Evolutionary conservation across 306 rosid genomes (phyloP).

Genomic region (Mucuna pruriens): DNA sequence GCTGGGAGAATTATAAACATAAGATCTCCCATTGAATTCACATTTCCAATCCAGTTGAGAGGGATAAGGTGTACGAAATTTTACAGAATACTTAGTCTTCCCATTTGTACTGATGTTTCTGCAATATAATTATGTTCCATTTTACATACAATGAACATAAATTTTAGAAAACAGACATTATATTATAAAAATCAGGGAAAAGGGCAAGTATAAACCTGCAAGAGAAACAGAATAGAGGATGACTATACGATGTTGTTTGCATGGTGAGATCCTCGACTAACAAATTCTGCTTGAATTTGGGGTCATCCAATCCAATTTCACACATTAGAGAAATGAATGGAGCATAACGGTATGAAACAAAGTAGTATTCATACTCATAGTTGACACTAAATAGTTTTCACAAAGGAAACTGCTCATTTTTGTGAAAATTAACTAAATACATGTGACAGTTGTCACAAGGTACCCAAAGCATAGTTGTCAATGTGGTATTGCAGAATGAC

Average conservation of each 20-base stretch:
- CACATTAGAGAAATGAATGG: not conserved
- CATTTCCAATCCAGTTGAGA: constrained; percentile 41
- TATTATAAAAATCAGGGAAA: not conserved
- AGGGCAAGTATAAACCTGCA: constrained; percentile 47
- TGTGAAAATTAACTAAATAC: not conserved
- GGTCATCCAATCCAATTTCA: constrained; percentile 33
- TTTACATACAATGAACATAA: constrained; percentile 28
- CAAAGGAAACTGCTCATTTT: not conserved
- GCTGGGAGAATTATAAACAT: constrained; percentile 13
- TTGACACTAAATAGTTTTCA: not conserved
- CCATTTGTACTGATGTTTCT: constrained; percentile 51
- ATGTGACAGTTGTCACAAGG: not conserved
- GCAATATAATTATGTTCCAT: constrained; percentile 34
- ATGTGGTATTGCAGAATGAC: too few relatives aligned
- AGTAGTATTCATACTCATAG: not conserved
- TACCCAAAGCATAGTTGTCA: too few relatives aligned
- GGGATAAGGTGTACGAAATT: constrained; percentile 42
- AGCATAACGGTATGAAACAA: not conserved
- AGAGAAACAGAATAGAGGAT: constrained; percentile 49
- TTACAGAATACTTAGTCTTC: constrained; percentile 38
- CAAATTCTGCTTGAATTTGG: constrained; percentile 33
- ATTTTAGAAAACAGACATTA: not conserved
- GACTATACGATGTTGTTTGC: constrained; percentile 48
- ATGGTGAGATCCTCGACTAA: constrained; percentile 42
- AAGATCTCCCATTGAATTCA: constrained; percentile 46